These are phyloP conservation scores for Cryptosporidium andersoni DNA, from an alignment of 169 alveolate species.

Conservation along the genomic window DNA sequence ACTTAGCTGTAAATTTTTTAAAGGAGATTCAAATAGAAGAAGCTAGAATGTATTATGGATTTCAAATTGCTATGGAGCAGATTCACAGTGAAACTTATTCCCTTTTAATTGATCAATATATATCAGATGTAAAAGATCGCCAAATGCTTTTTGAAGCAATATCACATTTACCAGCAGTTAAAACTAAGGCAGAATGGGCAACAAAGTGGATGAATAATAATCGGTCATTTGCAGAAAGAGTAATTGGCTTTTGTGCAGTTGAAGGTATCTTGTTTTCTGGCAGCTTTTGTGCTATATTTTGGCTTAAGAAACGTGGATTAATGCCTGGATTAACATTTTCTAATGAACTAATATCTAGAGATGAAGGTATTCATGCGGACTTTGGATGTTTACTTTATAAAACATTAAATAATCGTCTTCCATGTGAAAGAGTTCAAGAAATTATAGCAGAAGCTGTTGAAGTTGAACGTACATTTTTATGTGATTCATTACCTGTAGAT, in stretches of 20 bases:
- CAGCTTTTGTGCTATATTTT: conserved; percentile 96
- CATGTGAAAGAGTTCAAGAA: conserved; percentile 89
- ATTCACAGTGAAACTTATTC: conserved; percentile 98
- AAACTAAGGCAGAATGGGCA: conserved; percentile 97
- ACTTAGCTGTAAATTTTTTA: conserved; percentile 92
- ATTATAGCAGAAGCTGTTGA: conserved; percentile 96
- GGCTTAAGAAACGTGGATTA: conserved; percentile 97
- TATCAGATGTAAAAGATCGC: conserved; percentile 91
- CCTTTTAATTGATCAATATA: conserved; percentile 86
- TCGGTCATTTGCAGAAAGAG: conserved; percentile 94
- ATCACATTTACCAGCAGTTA: conserved; percentile 90
- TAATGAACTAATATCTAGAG: conserved; percentile 97
- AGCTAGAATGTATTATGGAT: conserved; percentile 96
- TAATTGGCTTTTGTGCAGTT: conserved; percentile 87
- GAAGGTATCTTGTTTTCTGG: conserved; percentile 99
- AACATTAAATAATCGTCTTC: conserved; percentile 87
- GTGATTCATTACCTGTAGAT: conserved; percentile 96
- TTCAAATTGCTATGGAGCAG: conserved; percentile 98
- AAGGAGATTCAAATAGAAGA: conserved; percentile 95
- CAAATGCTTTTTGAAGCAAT: conserved; percentile 93
- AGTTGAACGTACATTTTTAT: conserved; percentile 94
- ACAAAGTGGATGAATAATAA: conserved; percentile 94
- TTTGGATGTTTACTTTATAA: conserved; percentile 96
- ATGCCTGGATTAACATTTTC: conserved; percentile 96
- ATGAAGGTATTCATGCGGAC: conserved; percentile 99